A percentile compares a stretch with the other conserved stretches of the same genome.
These are phyloP conservation scores for Neostapfia colusana DNA, from an alignment of 176 grass and related monocot species.

Conservation along the genomic window DNA sequence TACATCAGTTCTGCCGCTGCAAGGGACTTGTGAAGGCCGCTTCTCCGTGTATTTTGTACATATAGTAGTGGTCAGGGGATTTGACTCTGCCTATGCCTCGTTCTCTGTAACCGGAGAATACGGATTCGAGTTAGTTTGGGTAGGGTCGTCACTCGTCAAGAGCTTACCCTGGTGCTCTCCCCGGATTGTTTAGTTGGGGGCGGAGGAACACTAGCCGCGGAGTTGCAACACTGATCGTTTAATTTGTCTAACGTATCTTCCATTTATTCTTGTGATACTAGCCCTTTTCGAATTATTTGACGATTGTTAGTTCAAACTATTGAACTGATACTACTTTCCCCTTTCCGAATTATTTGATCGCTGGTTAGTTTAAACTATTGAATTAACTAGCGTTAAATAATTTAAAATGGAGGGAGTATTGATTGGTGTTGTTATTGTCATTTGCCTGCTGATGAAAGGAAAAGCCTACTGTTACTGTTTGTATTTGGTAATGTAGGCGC, in stretches of 20 bases:
- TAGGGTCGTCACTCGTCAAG: constrained; percentile 11
- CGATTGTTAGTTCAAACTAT: too few relatives aligned
- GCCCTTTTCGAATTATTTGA: too few relatives aligned
- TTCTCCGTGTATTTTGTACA: constrained; percentile 33
- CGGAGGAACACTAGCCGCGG: background rate
- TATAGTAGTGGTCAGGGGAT: constrained; percentile 9
- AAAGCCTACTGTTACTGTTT: too few relatives aligned
- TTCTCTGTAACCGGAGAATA: too few relatives aligned
- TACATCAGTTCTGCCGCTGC: constrained; percentile 59
- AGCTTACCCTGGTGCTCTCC: background rate
- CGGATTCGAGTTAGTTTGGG: constrained; percentile 6
- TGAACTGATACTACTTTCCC: too few relatives aligned
- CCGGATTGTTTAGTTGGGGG: background rate
- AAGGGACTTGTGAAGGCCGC: constrained; percentile 43
- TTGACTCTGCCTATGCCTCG: background rate
- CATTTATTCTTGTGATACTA: background rate
- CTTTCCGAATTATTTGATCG: too few relatives aligned
- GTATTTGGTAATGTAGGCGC: too few relatives aligned
- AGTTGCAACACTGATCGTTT: background rate
- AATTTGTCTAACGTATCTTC: background rate
- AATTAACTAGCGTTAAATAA: too few relatives aligned
- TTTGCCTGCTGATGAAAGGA: too few relatives aligned
- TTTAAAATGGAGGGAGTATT: too few relatives aligned
- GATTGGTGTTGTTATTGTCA: too few relatives aligned
- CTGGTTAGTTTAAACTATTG: too few relatives aligned